These are phyloP conservation scores for Hymenoscyphus occultus DNA, from an alignment of 2,329 filamentous ascomycete species.

Conservation along the genomic window DNA sequence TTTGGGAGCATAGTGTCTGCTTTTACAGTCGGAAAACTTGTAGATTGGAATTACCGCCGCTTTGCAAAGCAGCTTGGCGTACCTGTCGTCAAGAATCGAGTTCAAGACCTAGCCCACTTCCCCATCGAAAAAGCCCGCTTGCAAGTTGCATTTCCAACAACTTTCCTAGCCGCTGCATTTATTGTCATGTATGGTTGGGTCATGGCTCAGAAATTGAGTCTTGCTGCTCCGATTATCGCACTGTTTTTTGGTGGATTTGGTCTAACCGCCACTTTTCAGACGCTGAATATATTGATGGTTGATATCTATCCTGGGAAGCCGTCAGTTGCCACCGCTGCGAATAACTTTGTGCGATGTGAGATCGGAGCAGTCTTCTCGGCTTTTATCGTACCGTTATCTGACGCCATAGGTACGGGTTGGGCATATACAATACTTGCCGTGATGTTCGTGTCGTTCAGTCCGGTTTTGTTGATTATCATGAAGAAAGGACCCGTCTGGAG, in stretches of 20 bases:
- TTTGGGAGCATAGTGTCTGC: constrained; percentile 46
- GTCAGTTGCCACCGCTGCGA: constrained; percentile 53
- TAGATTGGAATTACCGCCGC: constrained; percentile 67
- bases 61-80: constrained; percentile 54
- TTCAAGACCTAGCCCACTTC: constrained; percentile 47
- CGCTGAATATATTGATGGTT: constrained; percentile 50
- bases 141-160: constrained; percentile 49
- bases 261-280: constrained; percentile 52
- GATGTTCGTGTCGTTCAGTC: constrained; percentile 42
- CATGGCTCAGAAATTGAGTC: constrained; percentile 41
- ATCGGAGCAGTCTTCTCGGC: constrained; percentile 53
- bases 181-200: constrained; percentile 54
- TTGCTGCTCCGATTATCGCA: constrained; percentile 48
- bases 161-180: constrained; percentile 47
- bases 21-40: constrained; percentile 47
- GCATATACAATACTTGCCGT: constrained; percentile 48
- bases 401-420: constrained; percentile 50
- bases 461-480: constrained; percentile 44
- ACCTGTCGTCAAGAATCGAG: constrained; percentile 50
- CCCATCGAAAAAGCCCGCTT: constrained; percentile 52
- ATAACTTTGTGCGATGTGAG: constrained; percentile 54
- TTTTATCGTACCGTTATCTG: constrained; percentile 50
- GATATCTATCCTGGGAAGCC: constrained; percentile 54
- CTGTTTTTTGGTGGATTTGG: constrained; percentile 47
- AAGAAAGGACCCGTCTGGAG: constrained; percentile 45